Conservation (phyloP, 1,284 basidiomycete species). For the Pseudozyma tsukubaensis region DNA sequence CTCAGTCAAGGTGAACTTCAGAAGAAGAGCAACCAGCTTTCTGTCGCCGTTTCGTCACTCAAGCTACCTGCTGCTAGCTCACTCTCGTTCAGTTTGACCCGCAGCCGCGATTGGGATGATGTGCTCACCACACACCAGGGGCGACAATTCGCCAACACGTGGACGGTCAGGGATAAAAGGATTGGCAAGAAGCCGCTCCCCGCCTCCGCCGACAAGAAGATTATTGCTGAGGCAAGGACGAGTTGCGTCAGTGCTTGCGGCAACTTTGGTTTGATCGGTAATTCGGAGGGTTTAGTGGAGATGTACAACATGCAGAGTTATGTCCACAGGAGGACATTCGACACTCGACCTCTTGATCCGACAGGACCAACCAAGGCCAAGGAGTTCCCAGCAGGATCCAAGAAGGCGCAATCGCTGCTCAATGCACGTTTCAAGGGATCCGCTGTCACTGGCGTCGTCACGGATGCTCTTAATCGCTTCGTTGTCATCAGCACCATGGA, state of each 20-base stretch:
- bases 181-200: conserved; percentile 52
- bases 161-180: conserved; percentile 62
- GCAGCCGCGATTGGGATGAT: conserved; percentile 97
- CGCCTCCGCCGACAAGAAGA: conserved; percentile 40
- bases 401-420: conserved; percentile 32
- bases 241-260: conserved; percentile 87
- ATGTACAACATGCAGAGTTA: conserved; percentile 79
- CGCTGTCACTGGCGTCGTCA: conserved; percentile 78
- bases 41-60: conserved; percentile 77
- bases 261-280: conserved; percentile 85
- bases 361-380: conserved; percentile 29
- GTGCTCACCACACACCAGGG: conserved; percentile 88
- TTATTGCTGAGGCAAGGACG: conserved; percentile 71
- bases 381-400: conserved; percentile 35
- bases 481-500: conserved; percentile 87
- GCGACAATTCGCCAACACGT: conserved; percentile 52
- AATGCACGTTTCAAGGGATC: conserved; percentile 36
- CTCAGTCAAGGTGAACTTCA: conserved; percentile 84
- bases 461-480: conserved; percentile 84
- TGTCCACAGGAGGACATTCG: conserved; percentile 77
- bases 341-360: conserved; percentile 47
- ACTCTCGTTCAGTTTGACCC: conserved; percentile 81
- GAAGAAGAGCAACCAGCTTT: conserved; percentile 84
- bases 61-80: conserved; percentile 77
- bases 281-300: conserved; percentile 60